Percentiles rank a stretch among this genome's conserved stretches.
phyloP scores from a whole-genome alignment of 1,284 basidiomycete genomes.

The Trichosporon asahii region DNA sequence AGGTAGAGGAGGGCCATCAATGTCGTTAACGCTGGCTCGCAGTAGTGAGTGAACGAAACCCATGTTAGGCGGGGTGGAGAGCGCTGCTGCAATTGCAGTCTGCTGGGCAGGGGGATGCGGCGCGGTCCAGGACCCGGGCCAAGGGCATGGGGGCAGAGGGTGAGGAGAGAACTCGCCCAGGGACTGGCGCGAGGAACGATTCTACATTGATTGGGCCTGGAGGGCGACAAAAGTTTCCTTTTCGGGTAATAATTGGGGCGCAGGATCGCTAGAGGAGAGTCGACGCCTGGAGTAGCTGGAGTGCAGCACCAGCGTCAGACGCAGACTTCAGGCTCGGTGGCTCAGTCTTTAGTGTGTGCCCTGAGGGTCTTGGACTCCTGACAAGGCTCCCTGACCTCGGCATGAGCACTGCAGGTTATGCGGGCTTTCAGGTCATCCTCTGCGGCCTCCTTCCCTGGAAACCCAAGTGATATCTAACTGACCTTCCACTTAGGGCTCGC shows the following conservation, averaged over 20 bases:
- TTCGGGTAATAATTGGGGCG: neutral
- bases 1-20: neutral
- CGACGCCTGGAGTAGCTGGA: neutral
- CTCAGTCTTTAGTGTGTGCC: neutral
- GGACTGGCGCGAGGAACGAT: neutral
- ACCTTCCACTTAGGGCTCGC: slow-evolving; percentile 1
- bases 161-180: neutral
- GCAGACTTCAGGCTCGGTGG: neutral
- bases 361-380: neutral
- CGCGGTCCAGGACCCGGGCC: neutral
- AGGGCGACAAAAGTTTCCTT: neutral
- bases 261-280: neutral
- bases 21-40: neutral
- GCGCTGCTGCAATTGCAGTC: neutral
- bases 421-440: neutral
- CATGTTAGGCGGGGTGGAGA: neutral
- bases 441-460: neutral
- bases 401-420: neutral
- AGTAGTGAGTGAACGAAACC: no score
- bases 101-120: neutral
- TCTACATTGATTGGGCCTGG: neutral
- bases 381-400: neutral
- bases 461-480: slow-evolving; percentile 2
- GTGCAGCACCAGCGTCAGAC: neutral
- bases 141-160: neutral